Conservation (phyloP, 768 basidiomycete genomes). For the Leucosporidium yakuticum region DNA sequence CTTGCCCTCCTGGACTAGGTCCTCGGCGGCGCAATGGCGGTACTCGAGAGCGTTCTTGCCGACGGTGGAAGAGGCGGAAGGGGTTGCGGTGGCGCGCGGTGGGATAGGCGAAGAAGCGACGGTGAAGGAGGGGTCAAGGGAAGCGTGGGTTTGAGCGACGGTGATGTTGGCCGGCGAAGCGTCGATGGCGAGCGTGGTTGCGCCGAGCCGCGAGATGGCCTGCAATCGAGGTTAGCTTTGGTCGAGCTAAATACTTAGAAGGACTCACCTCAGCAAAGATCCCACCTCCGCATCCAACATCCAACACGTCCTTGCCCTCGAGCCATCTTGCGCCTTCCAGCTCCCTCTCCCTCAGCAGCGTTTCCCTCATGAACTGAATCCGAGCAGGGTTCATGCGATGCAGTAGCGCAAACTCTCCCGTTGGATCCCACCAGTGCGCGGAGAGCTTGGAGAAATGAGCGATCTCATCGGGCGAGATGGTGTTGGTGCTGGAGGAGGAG, state of each 20-base stretch:
- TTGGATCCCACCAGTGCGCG: constrained; percentile 92
- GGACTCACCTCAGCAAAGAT: constrained; percentile 73
- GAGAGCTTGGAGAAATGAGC: constrained; percentile 83
- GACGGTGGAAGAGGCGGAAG: constrained; percentile 36
- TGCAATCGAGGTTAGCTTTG: constrained; percentile 40
- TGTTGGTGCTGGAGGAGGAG: constrained; percentile 19
- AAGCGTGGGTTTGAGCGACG: constrained; percentile 76
- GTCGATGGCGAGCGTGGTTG: constrained; percentile 82
- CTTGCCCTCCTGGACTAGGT: constrained; percentile 55
- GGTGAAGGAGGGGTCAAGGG: constrained; percentile 74
- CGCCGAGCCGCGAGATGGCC: constrained; percentile 83
- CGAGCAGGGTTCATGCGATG: constrained; percentile 94
- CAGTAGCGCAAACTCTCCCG: constrained; percentile 77
- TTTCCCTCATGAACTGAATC: constrained; percentile 62
- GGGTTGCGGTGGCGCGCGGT: constrained; percentile 76
- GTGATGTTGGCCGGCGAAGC: constrained; percentile 80
- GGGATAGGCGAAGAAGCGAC: constrained; percentile 79
- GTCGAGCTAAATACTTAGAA: background rate
- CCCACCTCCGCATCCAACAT: constrained; percentile 94
- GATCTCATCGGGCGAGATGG: constrained; percentile 57
- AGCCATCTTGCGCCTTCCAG: constrained; percentile 48
- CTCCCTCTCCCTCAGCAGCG: constrained; percentile 53
- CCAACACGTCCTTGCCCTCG: constrained; percentile 65
- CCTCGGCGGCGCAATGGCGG: constrained; percentile 67
- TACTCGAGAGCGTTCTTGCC: constrained; percentile 52